phyloP scores from a whole-genome alignment of 2,329 filamentous ascomycete genomes.

The Fusarium devonianum region DNA sequence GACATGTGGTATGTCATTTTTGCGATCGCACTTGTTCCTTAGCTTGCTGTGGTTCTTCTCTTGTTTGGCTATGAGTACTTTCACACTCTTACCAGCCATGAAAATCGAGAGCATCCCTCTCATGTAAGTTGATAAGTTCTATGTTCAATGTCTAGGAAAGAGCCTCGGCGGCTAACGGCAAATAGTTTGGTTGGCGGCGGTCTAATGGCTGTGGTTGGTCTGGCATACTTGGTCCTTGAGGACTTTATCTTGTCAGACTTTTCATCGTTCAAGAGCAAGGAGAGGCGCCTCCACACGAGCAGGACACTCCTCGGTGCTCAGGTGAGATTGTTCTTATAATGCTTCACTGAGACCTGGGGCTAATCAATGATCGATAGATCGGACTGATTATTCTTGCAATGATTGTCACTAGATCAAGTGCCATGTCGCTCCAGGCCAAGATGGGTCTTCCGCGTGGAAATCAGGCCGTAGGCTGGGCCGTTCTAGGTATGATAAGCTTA shows the following conservation, averaged over 20 bases:
- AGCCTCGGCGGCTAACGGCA: slow-evolving; percentile 19
- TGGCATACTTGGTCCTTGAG: slow-evolving; percentile 83
- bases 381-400: slow-evolving; percentile 83
- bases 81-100: slow-evolving; percentile 86
- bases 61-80: slow-evolving; percentile 85
- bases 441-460: slow-evolving; percentile 86
- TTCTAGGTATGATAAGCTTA: slow-evolving; percentile 64
- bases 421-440: slow-evolving; percentile 84
- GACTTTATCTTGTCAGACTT: slow-evolving; percentile 62
- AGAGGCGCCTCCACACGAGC: slow-evolving; percentile 55
- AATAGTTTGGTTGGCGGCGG: slow-evolving; percentile 75
- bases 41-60: slow-evolving; percentile 76
- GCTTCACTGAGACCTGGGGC: background rate
- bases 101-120: slow-evolving; percentile 80
- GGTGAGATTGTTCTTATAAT: slow-evolving; percentile 48
- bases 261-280: slow-evolving; percentile 36
- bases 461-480: slow-evolving; percentile 83
- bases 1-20: slow-evolving; percentile 75
- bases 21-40: slow-evolving; percentile 70
- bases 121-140: slow-evolving; percentile 78
- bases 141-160: too few relatives aligned
- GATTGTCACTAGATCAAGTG: slow-evolving; percentile 85
- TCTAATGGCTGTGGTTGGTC: slow-evolving; percentile 78
- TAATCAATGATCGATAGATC: slow-evolving; percentile 53
- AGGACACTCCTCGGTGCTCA: slow-evolving; percentile 72